phyloP scores from a whole-genome alignment of 2,329 filamentous ascomycete species.

The Botryotinia globosa region DNA sequence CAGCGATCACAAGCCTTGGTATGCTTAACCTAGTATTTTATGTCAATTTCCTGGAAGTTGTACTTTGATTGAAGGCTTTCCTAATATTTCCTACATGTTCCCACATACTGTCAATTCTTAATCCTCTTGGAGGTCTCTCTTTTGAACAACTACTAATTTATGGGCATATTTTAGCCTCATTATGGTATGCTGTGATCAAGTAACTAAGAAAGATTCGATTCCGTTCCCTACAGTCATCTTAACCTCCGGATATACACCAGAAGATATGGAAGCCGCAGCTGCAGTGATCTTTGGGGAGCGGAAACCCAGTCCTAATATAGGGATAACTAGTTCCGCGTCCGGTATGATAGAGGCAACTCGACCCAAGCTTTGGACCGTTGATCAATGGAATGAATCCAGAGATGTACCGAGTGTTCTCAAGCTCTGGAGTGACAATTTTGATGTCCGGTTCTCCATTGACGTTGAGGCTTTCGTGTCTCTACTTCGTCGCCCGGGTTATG shows the following conservation, averaged over 20 bases:
- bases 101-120: not conserved
- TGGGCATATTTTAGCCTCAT: conserved; percentile 41
- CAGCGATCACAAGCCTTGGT: conserved; percentile 47
- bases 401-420: conserved; percentile 32
- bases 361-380: conserved; percentile 36
- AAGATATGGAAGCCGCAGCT: conserved; percentile 50
- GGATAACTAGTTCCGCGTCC: not conserved
- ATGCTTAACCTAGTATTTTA: not conserved
- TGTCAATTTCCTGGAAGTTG: not conserved
- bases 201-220: conserved; percentile 41
- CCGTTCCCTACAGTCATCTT: conserved; percentile 53
- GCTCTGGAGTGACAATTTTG: conserved; percentile 34
- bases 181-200: conserved; percentile 50
- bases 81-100: not conserved
- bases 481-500: conserved; percentile 53
- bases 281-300: conserved; percentile 50
- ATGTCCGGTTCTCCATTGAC: conserved; percentile 46
- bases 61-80: not conserved
- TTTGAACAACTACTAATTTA: not conserved
- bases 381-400: conserved; percentile 35
- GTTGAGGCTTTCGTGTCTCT: conserved; percentile 45
- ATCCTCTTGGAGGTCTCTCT: not conserved
- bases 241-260: conserved; percentile 47
- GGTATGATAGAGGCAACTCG: conserved; percentile 1
- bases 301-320: conserved; percentile 4